These are phyloP conservation scores for Massarina eburnea DNA, from an alignment of 2,329 filamentous ascomycete species.

Conservation along the genomic window DNA sequence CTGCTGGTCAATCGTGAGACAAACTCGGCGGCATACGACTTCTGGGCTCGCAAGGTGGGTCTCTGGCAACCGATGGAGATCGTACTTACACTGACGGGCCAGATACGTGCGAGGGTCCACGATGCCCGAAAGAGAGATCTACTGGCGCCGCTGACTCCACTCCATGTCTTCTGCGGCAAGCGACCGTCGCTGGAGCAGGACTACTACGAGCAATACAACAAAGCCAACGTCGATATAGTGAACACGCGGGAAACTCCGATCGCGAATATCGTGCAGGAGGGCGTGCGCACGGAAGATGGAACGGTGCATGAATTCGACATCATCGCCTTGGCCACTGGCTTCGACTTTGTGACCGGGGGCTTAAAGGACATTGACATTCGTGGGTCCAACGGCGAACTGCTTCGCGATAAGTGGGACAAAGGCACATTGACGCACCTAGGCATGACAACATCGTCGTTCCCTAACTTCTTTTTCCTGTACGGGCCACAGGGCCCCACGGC, in stretches of 20 bases:
- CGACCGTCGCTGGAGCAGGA: constrained; percentile 40
- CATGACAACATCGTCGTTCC: constrained; percentile 7
- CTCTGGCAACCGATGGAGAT: not conserved
- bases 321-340: constrained; percentile 39
- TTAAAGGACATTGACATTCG: constrained; percentile 28
- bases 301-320: constrained; percentile 38
- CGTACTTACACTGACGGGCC: not conserved
- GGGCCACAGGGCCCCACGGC: constrained; percentile 14
- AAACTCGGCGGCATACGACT: constrained; percentile 44
- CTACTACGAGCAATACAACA: constrained; percentile 46
- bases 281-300: constrained; percentile 36
- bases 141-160: constrained; percentile 40
- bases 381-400: constrained; percentile 15
- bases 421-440: constrained; percentile 12
- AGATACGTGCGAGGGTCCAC: constrained; percentile 33
- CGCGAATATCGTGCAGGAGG: constrained; percentile 25
- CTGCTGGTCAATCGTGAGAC: constrained; percentile 33
- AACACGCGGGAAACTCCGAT: constrained; percentile 39
- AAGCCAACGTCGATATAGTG: constrained; percentile 39
- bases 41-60: constrained; percentile 43
- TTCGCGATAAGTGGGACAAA: constrained; percentile 12
- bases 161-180: constrained; percentile 23
- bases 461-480: constrained; percentile 15
- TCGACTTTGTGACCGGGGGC: constrained; percentile 37
- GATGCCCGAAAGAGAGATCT: constrained; percentile 43